Conservation (phyloP, 495 filamentous ascomycete species). For the Cenococcum geophilum region DNA sequence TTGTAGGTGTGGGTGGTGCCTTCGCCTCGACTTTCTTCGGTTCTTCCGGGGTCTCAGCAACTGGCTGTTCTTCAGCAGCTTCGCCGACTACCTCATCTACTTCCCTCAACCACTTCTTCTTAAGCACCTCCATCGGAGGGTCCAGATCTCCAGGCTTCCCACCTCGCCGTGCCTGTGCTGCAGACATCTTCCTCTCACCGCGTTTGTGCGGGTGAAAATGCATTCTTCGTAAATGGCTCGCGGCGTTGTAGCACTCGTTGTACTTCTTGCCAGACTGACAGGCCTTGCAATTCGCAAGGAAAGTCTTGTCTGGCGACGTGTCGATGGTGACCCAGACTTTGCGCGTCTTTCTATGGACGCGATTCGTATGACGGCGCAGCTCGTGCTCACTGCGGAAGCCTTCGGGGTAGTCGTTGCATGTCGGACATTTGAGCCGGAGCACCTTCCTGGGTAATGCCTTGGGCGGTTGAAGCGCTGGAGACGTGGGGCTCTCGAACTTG, state of each 20-base stretch:
- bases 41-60: constrained; percentile 1
- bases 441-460: constrained; percentile 21
- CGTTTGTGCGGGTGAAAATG: constrained; percentile 32
- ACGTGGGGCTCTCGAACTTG: constrained; percentile 16
- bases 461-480: constrained; percentile 22
- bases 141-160: constrained; percentile 29
- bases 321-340: constrained; percentile 33
- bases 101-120: constrained; percentile 27
- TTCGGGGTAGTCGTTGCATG: constrained; percentile 30
- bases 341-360: constrained; percentile 26
- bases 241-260: constrained; percentile 33
- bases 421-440: constrained; percentile 25
- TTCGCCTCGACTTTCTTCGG: constrained; percentile 17
- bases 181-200: constrained; percentile 31
- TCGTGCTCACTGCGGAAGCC: constrained; percentile 32
- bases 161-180: constrained; percentile 27
- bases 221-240: constrained; percentile 31
- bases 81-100: constrained; percentile 27
- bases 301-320: constrained; percentile 27
- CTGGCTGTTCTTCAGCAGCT: constrained; percentile 5
- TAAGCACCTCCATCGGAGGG: constrained; percentile 30
- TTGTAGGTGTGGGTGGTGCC: constrained; percentile 28
- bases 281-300: constrained; percentile 30
- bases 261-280: constrained; percentile 33
- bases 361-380: constrained; percentile 28